A percentile compares a stretch with the other conserved stretches of the same genome.
These are phyloP conservation scores for Chiua virens DNA, from an alignment of 768 basidiomycete genomes.

Conservation along the genomic window DNA sequence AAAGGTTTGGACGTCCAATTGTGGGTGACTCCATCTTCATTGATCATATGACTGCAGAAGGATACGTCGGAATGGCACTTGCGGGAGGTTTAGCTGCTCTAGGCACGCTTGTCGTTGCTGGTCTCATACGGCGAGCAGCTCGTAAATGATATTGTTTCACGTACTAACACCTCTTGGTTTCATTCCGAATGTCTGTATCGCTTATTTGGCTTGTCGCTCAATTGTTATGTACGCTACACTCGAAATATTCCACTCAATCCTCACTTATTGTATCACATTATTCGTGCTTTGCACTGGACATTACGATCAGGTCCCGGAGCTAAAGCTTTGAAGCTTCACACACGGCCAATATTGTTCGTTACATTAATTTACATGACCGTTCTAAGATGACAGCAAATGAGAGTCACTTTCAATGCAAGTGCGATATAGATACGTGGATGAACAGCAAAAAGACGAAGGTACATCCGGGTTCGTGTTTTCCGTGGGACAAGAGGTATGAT, in stretches of 20 bases:
- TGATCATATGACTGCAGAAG: constrained; percentile 54
- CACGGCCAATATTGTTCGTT: constrained; percentile 21
- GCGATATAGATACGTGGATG: constrained; percentile 32
- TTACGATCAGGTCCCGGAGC: constrained; percentile 10
- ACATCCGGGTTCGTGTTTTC: constrained; percentile 22
- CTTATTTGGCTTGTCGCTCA: constrained; percentile 4
- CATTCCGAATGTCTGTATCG: constrained; percentile 16
- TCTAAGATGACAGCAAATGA: constrained; percentile 10
- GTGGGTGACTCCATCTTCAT: not conserved
- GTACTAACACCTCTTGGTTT: constrained; percentile 14
- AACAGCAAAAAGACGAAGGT: constrained; percentile 22
- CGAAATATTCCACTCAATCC: constrained; percentile 6
- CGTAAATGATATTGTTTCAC: constrained; percentile 37
- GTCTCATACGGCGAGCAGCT: constrained; percentile 81
- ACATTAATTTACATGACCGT: constrained; percentile 30
- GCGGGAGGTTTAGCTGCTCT: constrained; percentile 88
- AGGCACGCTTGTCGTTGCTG: constrained; percentile 70
- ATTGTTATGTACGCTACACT: constrained; percentile 13
- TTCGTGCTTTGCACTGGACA: constrained; percentile 6
- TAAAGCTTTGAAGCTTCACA: not conserved
- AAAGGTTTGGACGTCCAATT: constrained; percentile 52
- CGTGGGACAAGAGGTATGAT: constrained; percentile 8
- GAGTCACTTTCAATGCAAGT: constrained; percentile 25
- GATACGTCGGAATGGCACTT: constrained; percentile 98
- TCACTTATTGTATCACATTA: constrained; percentile 30